A percentile compares a stretch with the other conserved stretches of the same genome.
These are phyloP conservation scores for Termitomyces sp. DNA, from an alignment of 1,284 basidiomycete species.

Conservation along the genomic window DNA sequence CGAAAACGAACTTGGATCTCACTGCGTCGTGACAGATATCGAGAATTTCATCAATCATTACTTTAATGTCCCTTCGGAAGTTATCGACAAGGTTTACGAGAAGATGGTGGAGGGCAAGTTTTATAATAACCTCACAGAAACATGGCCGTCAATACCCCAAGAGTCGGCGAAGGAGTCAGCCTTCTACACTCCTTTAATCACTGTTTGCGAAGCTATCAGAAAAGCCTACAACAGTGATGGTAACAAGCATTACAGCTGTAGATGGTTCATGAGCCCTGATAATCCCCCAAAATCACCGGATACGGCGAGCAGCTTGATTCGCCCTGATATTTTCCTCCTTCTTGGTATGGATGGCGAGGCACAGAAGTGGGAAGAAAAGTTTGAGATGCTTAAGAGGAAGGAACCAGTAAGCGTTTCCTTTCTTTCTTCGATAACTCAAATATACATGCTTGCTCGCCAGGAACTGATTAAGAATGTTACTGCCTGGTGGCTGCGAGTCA, in stretches of 20 bases:
- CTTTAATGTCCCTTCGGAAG: background rate
- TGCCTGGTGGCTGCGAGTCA: slow-evolving; percentile 1
- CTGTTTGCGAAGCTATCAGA: background rate
- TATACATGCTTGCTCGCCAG: background rate
- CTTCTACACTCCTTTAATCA: background rate
- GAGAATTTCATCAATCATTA: background rate
- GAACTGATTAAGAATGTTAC: background rate
- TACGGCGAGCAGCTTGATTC: background rate
- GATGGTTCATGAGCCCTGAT: background rate
- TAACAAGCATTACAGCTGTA: too few relatives aligned
- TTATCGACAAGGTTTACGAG: background rate
- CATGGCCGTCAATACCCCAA: background rate
- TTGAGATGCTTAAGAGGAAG: background rate
- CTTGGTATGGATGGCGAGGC: background rate
- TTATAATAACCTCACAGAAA: background rate
- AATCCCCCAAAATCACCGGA: background rate
- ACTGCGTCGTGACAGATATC: background rate
- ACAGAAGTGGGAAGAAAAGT: background rate
- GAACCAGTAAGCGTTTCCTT: background rate
- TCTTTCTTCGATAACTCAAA: background rate
- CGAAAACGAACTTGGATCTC: background rate
- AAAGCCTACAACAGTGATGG: too few relatives aligned
- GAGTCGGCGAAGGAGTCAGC: background rate
- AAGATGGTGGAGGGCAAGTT: background rate
- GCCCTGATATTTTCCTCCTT: slow-evolving; percentile 2